A percentile compares a stretch with the other conserved stretches of the same genome.
These are phyloP conservation scores for Teratosphaeriaceae sp. DNA, from an alignment of 2,329 filamentous ascomycete species.

Conservation along the genomic window DNA sequence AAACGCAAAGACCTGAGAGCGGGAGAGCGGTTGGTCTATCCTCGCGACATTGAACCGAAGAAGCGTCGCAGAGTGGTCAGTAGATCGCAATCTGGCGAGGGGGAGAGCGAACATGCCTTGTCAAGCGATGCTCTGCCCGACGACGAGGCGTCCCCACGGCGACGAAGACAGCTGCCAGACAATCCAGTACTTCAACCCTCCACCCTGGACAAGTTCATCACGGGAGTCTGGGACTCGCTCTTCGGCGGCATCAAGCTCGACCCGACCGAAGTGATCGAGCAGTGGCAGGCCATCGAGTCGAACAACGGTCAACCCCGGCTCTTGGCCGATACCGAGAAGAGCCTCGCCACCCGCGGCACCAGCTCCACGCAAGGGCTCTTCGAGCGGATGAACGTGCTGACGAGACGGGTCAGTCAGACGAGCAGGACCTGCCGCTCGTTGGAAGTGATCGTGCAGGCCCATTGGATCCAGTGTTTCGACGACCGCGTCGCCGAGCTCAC, in stretches of 20 bases:
- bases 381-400: conserved; percentile 38
- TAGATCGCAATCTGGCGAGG: too few species aligned
- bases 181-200: too few species aligned
- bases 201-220: too few species aligned
- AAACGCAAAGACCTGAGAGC: too few species aligned
- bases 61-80: too few species aligned
- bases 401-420: conserved; percentile 42
- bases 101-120: too few species aligned
- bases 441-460: conserved; percentile 53
- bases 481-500: conserved; percentile 41
- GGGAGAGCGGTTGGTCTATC: too few species aligned
- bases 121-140: too few species aligned
- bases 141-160: too few species aligned
- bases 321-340: conserved; percentile 17
- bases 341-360: conserved; percentile 14
- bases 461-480: conserved; percentile 51
- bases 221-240: conserved; percentile 46
- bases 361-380: conserved; percentile 26
- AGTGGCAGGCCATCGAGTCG: conserved; percentile 28
- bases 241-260: conserved; percentile 38
- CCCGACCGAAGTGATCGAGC: conserved; percentile 30
- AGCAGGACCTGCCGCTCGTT: conserved; percentile 49
- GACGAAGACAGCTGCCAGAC: too few species aligned
- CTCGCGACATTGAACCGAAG: too few species aligned
- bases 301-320: conserved; percentile 22